A percentile compares a stretch with the other conserved stretches of the same genome.
Evolutionary conservation across 768 basidiomycete species (phyloP).

Genomic region (Mycena metata): DNA sequence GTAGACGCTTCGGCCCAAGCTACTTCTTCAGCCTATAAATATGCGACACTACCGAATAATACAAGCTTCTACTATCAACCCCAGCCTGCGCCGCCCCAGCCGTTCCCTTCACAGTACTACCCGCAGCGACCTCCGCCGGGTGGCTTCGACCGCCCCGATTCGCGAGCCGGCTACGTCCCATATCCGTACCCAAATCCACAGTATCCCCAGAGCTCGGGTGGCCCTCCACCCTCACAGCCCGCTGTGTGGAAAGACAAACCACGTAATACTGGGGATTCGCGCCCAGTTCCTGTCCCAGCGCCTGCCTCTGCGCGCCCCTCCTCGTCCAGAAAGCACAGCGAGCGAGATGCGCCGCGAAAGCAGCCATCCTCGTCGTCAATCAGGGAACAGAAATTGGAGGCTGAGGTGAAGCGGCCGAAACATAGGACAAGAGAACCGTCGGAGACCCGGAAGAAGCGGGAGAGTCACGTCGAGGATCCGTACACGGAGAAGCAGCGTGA

Average conservation of each 20-base stretch:
- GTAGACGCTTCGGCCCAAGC: slow-evolving; percentile 20
- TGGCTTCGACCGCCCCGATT: slow-evolving; percentile 22
- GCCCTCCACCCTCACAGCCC: slow-evolving; percentile 20
- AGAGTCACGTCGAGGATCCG: slow-evolving; percentile 18
- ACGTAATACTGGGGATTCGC: slow-evolving; percentile 11
- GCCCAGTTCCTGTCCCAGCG: slow-evolving; percentile 1
- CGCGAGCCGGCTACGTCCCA: slow-evolving; percentile 21
- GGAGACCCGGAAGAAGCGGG: slow-evolving; percentile 28
- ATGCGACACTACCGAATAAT: slow-evolving; percentile 25
- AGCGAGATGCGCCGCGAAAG: slow-evolving; percentile 5
- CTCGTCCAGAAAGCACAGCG: slow-evolving; percentile 16
- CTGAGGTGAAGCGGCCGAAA: slow-evolving; percentile 26
- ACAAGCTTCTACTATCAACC: slow-evolving; percentile 28
- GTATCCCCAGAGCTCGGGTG: slow-evolving; percentile 20
- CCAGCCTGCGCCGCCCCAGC: slow-evolving; percentile 13
- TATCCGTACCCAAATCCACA: slow-evolving; percentile 29
- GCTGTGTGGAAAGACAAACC: slow-evolving; percentile 17
- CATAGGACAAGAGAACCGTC: slow-evolving; percentile 28
- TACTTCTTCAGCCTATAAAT: slow-evolving; percentile 34
- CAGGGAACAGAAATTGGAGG: slow-evolving; percentile 20
- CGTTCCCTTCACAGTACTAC: slow-evolving; percentile 28
- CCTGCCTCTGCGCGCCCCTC: slow-evolving; percentile 3
- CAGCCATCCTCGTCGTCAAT: slow-evolving; percentile 25
- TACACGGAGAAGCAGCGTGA: slow-evolving; percentile 23
- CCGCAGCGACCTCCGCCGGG: slow-evolving; percentile 9